Base-by-base conservation (phyloP, 1,284 basidiomycete species). In the Bjerkandera adusta region DNA sequence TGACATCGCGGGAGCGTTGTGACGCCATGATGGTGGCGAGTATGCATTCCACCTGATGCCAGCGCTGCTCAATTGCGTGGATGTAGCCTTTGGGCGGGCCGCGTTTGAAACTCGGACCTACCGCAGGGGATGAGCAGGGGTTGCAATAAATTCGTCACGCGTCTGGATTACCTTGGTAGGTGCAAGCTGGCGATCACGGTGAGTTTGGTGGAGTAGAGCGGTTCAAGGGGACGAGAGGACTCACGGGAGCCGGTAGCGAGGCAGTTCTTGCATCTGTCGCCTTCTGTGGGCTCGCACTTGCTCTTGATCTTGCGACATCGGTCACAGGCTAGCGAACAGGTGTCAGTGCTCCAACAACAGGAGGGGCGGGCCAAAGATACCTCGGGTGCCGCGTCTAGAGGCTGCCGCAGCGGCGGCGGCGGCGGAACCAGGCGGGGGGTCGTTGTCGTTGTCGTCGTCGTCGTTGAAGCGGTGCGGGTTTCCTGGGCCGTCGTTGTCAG, bases 41-140 rank as follows among this genome's bases (percentile, higher is more conserved):
- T 10, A 93, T 67, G 10, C 89, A 87, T 64, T 93, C 91, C 58
- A 92, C 88, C 61, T 92, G 87, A 58, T 93, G 90, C 78, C 91
- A 87, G 56, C 90, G 69, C 49, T 89, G 87, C 66, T 93, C 90
- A 50, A 93, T 91, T 29, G 90, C 90, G 62, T 90, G 87, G 45
- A 93, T 92, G 62, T 93, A 93, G 18, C 91, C 91, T 62, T 90
- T 91, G 4, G 90, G 89, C 11, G 90, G 89, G n/a, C 87, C 86
- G 15, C 87, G 79, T 60, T 92, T 91, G 64, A 86, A 86, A 58
- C 81, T 89, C 0, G 87, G 85, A 34, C 88, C 86, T 88, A 46
- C 4, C n/a, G n/a, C n/a, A n/a, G n/a, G n/a, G n/a, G n/a, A n/a
- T n/a, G n/a, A n/a, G n/a, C n/a, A n/a, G n/a, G n/a, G n/a, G n/a